Evolutionary conservation across 2,329 filamentous ascomycete genomes (phyloP).

Genomic region (Penicillium brevicompactum): DNA sequence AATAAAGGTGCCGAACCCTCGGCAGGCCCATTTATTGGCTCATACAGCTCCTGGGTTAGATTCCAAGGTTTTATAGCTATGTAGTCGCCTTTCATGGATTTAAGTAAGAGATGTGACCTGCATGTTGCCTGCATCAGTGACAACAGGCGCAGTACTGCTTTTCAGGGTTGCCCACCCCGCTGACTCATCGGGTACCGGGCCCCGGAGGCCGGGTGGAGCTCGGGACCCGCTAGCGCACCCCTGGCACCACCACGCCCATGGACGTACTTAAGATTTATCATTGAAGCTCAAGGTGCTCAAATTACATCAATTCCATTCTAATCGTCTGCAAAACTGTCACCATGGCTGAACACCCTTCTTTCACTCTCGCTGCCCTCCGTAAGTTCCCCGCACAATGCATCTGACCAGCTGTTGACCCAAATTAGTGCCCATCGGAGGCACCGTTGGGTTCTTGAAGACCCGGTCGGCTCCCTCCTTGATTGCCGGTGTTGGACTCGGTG

Average conservation of each 20-base stretch:
- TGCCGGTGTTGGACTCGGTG: constrained; percentile 19
- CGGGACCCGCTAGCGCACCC: neutral
- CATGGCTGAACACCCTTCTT: constrained; percentile 10
- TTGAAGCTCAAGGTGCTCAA: neutral
- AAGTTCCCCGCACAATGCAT: neutral
- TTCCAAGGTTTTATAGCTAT: no score
- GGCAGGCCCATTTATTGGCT: no score
- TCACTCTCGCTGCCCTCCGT: constrained; percentile 5
- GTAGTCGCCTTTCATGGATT: no score
- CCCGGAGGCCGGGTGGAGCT: neutral
- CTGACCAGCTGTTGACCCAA: neutral
- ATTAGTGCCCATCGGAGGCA: constrained; percentile 18
- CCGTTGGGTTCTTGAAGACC: constrained; percentile 19
- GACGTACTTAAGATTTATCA: neutral
- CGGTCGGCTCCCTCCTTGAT: constrained; percentile 19
- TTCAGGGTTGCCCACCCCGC: neutral
- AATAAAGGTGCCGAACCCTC: no score
- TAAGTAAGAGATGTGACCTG: no score
- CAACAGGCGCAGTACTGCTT: no score
- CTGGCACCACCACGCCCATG: neutral
- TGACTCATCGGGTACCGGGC: neutral
- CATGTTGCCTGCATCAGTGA: no score
- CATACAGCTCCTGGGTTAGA: no score
- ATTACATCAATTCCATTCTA: neutral
- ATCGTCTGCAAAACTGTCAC: neutral